Conservation (phyloP, 2,329 filamentous ascomycete species). For the Trichoderma cornu-damae region DNA sequence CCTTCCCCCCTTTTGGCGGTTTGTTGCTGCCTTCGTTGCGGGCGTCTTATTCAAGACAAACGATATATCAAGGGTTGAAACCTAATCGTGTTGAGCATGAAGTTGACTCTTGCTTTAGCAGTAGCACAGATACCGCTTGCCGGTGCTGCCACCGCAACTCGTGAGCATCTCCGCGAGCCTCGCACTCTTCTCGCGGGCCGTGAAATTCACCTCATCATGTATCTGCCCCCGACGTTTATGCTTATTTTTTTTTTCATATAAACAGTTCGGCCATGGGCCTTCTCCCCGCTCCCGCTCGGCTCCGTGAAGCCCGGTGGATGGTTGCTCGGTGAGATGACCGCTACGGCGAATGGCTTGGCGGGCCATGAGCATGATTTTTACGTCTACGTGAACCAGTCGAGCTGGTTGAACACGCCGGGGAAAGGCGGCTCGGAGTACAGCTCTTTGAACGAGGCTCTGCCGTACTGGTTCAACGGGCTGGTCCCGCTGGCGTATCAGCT, state of each 20-base stretch:
- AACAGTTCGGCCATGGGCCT: slow-evolving; percentile 24
- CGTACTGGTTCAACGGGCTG: slow-evolving; percentile 57
- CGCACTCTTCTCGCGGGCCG: background rate
- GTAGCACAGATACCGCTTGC: slow-evolving; percentile 18
- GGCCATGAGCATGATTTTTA: slow-evolving; percentile 53
- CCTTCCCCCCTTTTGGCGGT: background rate
- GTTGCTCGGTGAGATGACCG: slow-evolving; percentile 45
- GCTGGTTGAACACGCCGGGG: slow-evolving; percentile 37
- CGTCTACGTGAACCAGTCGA: slow-evolving; percentile 44
- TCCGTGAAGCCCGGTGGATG: slow-evolving; percentile 48
- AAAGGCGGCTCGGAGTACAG: slow-evolving; percentile 49
- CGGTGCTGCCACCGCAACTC: slow-evolving; percentile 13
- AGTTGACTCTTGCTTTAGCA: slow-evolving; percentile 17
- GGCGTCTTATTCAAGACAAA: background rate
- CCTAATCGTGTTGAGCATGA: background rate
- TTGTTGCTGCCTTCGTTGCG: background rate
- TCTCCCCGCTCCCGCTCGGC: slow-evolving; percentile 40
- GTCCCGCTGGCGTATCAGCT: slow-evolving; percentile 51
- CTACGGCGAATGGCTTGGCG: slow-evolving; percentile 47
- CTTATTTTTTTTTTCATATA: background rate
- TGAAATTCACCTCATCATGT: background rate
- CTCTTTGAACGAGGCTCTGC: slow-evolving; percentile 50
- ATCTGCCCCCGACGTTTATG: too few relatives aligned
- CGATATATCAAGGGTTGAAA: background rate
- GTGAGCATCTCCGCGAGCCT: slow-evolving; percentile 2